These are phyloP conservation scores for Mycena venus DNA, from an alignment of 768 basidiomycete species.

Conservation along the genomic window DNA sequence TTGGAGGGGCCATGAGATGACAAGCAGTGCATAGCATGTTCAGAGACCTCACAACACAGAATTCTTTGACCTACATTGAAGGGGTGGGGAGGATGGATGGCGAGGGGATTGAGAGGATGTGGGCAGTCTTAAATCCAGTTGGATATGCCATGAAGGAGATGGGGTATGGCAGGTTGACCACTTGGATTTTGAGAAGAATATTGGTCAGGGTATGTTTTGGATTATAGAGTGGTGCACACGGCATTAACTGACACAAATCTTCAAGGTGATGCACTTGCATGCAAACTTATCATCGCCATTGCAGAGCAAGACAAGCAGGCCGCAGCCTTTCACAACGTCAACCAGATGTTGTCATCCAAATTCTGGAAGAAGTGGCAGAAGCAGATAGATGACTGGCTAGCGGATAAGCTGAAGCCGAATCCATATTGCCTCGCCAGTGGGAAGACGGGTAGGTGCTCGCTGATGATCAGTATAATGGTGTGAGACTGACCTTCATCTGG, in stretches of 20 bases:
- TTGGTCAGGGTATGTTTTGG: conserved; percentile 5
- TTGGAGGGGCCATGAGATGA: no score
- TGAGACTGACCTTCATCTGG: neutral
- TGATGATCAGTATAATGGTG: neutral
- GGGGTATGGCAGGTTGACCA: conserved; percentile 39
- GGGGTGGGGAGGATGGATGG: conserved; percentile 45
- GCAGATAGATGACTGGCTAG: conserved; percentile 27
- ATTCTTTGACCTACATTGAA: conserved; percentile 15
- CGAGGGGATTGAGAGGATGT: conserved; percentile 47
- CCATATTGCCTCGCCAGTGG: conserved; percentile 23
- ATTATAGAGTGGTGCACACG: neutral
- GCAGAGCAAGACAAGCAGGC: conserved; percentile 18
- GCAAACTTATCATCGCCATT: conserved; percentile 22
- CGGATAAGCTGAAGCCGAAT: conserved; percentile 31
- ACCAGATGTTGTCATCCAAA: neutral
- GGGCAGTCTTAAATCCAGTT: conserved; percentile 42
- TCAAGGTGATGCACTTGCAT: conserved; percentile 5
- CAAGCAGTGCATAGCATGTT: no score
- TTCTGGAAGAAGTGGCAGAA: neutral
- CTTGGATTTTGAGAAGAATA: conserved; percentile 36
- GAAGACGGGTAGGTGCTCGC: neutral
- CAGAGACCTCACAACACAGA: no score
- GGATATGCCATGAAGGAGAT: conserved; percentile 44
- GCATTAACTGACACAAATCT: neutral
- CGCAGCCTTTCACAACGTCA: neutral